A percentile compares a stretch with the other conserved stretches of the same genome.
Conservation (phyloP, 306 rosid species). For the Luffa acutangula region DNA sequence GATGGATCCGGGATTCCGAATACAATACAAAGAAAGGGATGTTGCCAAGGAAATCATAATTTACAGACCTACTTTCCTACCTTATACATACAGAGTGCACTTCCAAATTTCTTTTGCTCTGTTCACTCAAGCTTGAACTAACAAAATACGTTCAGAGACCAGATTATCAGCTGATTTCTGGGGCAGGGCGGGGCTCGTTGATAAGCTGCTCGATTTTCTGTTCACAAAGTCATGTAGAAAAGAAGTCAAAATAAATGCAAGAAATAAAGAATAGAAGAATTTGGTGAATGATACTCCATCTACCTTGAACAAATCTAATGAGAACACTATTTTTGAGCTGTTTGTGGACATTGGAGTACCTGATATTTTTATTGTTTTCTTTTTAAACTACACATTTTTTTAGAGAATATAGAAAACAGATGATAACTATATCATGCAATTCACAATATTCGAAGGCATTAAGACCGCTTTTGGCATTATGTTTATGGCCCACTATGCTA, state of each 20-base stretch:
- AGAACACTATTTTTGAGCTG: not conserved
- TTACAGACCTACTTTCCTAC: conserved; percentile 9
- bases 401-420: not conserved
- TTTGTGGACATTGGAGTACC: not conserved
- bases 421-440: not conserved
- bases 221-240: not conserved
- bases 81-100: conserved; percentile 3
- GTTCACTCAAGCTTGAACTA: not conserved
- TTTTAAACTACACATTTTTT: not conserved
- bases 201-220: conserved; percentile 9
- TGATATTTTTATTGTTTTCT: not conserved
- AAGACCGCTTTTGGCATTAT: not conserved
- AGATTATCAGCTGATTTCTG: not conserved
- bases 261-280: not conserved
- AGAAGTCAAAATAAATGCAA: not conserved
- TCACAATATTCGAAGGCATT: not conserved
- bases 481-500: not conserved
- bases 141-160: not conserved
- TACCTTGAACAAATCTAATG: not conserved
- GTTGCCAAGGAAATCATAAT: not conserved
- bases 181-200: not conserved
- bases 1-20: not conserved
- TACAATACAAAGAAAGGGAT: not conserved
- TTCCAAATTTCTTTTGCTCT: not conserved
- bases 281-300: not conserved